Evolutionary conservation across 1,139 yeast genomes (phyloP).

Genomic region (Geotrichum histeridarum): DNA sequence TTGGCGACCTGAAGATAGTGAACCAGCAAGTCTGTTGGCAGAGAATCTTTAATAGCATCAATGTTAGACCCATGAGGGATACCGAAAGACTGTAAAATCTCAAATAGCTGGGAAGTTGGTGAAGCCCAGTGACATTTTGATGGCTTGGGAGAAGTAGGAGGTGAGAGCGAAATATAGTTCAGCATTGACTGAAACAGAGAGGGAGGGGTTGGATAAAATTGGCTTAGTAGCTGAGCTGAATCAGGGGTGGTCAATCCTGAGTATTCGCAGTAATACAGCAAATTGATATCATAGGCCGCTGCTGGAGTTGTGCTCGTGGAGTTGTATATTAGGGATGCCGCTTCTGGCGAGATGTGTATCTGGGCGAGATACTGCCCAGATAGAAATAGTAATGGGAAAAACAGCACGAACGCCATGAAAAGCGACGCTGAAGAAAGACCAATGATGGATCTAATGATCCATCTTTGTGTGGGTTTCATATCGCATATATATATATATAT

Average conservation of each 20-base stretch:
- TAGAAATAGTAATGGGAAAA: background rate
- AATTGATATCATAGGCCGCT: background rate
- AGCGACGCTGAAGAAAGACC: background rate
- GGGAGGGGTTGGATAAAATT: conserved; percentile 1
- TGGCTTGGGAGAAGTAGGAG: background rate
- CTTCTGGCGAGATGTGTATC: background rate
- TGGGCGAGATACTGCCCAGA: conserved; percentile 5
- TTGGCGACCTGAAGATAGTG: conserved; percentile 3
- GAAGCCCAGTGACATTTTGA: conserved; percentile 2
- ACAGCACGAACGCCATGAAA: background rate
- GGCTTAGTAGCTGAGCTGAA: background rate
- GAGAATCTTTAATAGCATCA: background rate
- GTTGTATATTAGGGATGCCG: background rate
- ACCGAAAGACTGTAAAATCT: background rate
- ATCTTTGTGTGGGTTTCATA: background rate
- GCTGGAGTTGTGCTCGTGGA: background rate
- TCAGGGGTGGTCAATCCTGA: no score
- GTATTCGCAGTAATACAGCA: conserved; percentile 3
- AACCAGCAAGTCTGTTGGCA: background rate
- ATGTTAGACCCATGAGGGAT: background rate
- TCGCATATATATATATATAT: no score
- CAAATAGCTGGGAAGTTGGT: conserved; percentile 1
- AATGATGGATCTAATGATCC: background rate
- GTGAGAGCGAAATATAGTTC: background rate
- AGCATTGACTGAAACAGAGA: background rate